These are phyloP conservation scores for Astrephomene gubernaculifera DNA, from an alignment of 139 green algal genomes.

Conservation along the genomic window DNA sequence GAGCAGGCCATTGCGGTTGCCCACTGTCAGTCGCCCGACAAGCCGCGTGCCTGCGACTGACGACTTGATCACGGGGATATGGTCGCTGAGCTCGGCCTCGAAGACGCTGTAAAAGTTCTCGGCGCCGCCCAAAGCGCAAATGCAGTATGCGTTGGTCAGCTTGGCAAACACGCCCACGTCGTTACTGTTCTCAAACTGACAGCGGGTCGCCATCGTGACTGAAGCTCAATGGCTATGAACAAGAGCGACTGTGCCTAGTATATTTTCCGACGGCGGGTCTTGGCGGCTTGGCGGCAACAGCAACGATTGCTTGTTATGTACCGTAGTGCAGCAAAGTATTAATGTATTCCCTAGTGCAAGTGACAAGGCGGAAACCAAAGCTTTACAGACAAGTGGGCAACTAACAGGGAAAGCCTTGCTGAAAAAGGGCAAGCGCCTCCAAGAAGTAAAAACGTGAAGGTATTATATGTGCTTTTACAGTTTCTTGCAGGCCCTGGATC, in stretches of 20 bases:
- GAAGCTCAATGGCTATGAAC: background rate
- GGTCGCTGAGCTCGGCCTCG: conserved; percentile 95
- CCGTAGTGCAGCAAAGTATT: too few relatives aligned
- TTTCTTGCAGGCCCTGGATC: too few relatives aligned
- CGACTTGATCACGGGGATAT: conserved; percentile 97
- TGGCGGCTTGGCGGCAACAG: conserved; percentile 15
- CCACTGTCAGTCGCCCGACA: conserved; percentile 91
- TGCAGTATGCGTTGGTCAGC: conserved; percentile 96
- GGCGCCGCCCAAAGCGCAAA: conserved; percentile 89
- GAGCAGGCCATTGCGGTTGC: conserved; percentile 98
- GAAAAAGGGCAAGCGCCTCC: too few relatives aligned
- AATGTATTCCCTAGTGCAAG: too few relatives aligned
- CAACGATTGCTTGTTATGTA: too few relatives aligned
- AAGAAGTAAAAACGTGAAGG: too few relatives aligned
- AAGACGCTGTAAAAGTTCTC: conserved; percentile 99
- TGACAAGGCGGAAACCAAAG: too few relatives aligned
- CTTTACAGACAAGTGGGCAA: too few relatives aligned
- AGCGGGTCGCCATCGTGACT: conserved; percentile 77
- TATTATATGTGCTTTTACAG: too few relatives aligned
- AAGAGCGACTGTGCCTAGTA: background rate
- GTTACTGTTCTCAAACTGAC: conserved; percentile 96
- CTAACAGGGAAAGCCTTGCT: too few relatives aligned
- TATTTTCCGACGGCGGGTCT: background rate
- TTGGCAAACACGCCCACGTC: conserved; percentile 98
- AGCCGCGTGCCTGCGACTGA: conserved; percentile 93